phyloP scores from a whole-genome alignment of 2,329 filamentous ascomycete genomes.

The Cladosporium sphaerospermum region DNA sequence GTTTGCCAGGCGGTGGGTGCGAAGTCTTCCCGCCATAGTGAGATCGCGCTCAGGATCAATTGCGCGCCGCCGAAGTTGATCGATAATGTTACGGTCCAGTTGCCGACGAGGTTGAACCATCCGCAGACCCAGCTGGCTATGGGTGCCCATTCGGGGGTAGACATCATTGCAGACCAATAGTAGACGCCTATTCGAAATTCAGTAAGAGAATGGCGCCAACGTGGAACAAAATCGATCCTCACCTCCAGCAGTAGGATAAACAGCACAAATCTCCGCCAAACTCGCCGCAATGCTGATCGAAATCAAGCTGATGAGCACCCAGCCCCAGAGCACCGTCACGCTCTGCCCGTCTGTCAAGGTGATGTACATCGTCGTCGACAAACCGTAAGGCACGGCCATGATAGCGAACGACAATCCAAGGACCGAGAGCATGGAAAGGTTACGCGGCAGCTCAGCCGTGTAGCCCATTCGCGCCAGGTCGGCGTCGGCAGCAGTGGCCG shows the following conservation, averaged over 20 bases:
- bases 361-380: slow-evolving; percentile 63
- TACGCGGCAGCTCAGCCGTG: slow-evolving; percentile 59
- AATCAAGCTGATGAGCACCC: slow-evolving; percentile 59
- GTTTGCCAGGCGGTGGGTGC: slow-evolving; percentile 64
- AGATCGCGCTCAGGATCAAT: slow-evolving; percentile 60
- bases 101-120: slow-evolving; percentile 66
- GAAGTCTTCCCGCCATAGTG: slow-evolving; percentile 64
- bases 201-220: background rate
- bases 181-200: slow-evolving; percentile 46
- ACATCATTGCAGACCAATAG: slow-evolving; percentile 63
- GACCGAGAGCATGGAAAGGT: slow-evolving; percentile 63
- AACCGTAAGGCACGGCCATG: slow-evolving; percentile 65
- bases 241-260: slow-evolving; percentile 60
- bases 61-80: slow-evolving; percentile 71
- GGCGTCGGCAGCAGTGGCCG: slow-evolving; percentile 45
- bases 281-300: slow-evolving; percentile 59
- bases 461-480: slow-evolving; percentile 62
- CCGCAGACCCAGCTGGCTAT: slow-evolving; percentile 64
- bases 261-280: slow-evolving; percentile 62
- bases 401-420: slow-evolving; percentile 67
- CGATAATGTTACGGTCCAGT: slow-evolving; percentile 59
- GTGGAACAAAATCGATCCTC: background rate
- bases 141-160: slow-evolving; percentile 58
- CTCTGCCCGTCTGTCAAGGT: slow-evolving; percentile 62
- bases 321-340: slow-evolving; percentile 65